phyloP scores from a whole-genome alignment of 257 asterid species.

The Solanum pinnatisectum region DNA sequence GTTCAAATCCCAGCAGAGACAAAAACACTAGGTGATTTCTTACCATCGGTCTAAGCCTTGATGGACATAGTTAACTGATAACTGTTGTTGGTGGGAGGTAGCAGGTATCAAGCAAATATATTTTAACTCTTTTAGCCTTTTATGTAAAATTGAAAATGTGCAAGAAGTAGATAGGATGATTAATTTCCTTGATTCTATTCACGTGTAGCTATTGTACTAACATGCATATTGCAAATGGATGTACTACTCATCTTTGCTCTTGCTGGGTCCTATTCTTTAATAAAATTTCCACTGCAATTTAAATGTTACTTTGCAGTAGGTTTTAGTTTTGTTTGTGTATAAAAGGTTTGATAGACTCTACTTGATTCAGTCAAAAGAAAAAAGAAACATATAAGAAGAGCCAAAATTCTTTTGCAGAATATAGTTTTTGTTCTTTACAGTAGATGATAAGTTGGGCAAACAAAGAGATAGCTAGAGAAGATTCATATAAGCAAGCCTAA shows the following conservation, averaged over 20 bases:
- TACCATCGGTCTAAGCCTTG: neutral
- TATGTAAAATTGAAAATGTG: neutral
- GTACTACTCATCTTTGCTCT: neutral
- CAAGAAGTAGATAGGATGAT: neutral
- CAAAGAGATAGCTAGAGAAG: neutral
- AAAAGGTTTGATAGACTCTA: neutral
- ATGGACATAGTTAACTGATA: neutral
- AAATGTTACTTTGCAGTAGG: neutral
- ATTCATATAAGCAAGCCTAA: too few species aligned
- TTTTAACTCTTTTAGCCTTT: neutral
- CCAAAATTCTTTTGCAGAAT: neutral
- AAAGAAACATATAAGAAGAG: neutral
- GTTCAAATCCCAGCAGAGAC: neutral
- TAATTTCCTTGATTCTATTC: neutral
- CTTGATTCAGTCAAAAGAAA: neutral
- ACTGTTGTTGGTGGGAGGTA: neutral
- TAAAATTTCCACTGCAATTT: neutral
- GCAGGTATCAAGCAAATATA: neutral
- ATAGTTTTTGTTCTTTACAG: neutral
- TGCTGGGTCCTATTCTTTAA: neutral
- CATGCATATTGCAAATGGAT: neutral
- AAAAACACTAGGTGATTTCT: neutral
- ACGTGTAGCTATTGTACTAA: neutral
- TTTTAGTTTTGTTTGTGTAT: neutral
- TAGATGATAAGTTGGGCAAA: neutral